Base-by-base conservation (phyloP, 2,329 filamentous ascomycete species). In the Cladosporium sp. region DNA sequence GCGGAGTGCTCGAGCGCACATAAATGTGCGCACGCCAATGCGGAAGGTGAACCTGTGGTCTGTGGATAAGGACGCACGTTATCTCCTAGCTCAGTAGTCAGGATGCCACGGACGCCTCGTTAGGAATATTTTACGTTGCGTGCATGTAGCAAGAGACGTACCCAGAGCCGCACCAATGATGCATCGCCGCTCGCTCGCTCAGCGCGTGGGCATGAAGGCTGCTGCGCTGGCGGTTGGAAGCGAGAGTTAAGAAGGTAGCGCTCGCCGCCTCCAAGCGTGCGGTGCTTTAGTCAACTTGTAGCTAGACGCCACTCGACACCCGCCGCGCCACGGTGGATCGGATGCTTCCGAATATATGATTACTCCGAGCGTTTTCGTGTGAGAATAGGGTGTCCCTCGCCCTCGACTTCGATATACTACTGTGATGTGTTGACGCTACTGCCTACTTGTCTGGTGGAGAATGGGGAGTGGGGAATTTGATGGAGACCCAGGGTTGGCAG, bases 91-190 rank as follows among this genome's bases (percentile, higher is more conserved):
- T n/a, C n/a, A n/a, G n/a, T n/a, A 9, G 22, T 27, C 22, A 27
- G 22, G 22, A 9, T 27, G 22, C 22, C 22, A 9, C 22, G 22
- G 22, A 27, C 22, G 22, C 22, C 22, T 27, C 22, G 22, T 27
- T 27, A 27, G 22, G 9, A 27, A 27, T 4, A 27, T 27, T 27
- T 27, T 27, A 27, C 22, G 22, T 27, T 27, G 22, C 22, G 22
- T 45, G 43, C n/a, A 20, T n/a, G 24, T 36, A 29, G 17, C 19
- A 6, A 12, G 12, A 15, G 32, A n/a, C n/a, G 17, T 17, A 30
- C 36, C 44, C n/a, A n/a, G n/a, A 47, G 44, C 36, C 44, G 44
- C 27, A 47, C 36, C 44, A 39, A 40, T 47, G 44, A n/a, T 47
- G 44, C 36, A 20, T 8, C 24, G 44, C 44, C 34, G 44, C 39